A percentile compares a stretch with the other conserved stretches of the same genome.
Evolutionary conservation across 2,329 filamentous ascomycete genomes (phyloP).

Genomic region (Colletotrichum tofieldiae): DNA sequence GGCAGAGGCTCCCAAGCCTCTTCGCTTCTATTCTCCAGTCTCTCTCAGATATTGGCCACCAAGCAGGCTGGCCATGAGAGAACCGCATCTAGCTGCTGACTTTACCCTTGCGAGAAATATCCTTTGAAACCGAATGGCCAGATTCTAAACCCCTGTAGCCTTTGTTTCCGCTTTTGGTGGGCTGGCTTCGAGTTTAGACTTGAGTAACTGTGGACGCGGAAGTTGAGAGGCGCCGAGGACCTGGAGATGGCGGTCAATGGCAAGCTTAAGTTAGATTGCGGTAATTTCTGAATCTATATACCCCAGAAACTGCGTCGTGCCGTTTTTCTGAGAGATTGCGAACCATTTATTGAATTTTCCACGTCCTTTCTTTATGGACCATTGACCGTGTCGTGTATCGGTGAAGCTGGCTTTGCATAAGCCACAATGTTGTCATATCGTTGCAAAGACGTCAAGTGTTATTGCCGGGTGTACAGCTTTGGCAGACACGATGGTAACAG

Average conservation of each 20-base stretch:
- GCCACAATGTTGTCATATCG: neutral
- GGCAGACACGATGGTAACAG: conserved; percentile 68
- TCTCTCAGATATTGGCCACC: neutral
- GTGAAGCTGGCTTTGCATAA: neutral
- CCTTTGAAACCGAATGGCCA: neutral
- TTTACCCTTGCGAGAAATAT: neutral
- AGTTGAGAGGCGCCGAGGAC: neutral
- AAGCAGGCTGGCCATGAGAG: neutral
- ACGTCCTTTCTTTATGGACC: conserved; percentile 14
- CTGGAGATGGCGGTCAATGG: conserved; percentile 21
- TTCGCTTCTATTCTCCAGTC: conserved; percentile 8
- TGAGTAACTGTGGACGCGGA: neutral
- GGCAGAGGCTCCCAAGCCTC: conserved; percentile 18
- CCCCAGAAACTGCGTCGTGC: neutral
- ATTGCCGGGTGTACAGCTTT: conserved; percentile 57
- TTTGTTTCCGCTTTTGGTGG: neutral
- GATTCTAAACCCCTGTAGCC: conserved; percentile 12
- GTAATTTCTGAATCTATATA: neutral
- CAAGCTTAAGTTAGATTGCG: neutral
- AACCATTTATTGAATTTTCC: neutral
- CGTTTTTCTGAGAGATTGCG: conserved; percentile 8
- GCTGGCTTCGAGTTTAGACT: conserved; percentile 8
- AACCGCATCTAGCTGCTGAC: neutral
- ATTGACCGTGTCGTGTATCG: neutral
- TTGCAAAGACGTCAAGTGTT: neutral